A percentile compares a stretch with the other conserved stretches of the same genome.
phyloP scores from a whole-genome alignment of 805 yeast species.

The Starmerella bombicola region DNA sequence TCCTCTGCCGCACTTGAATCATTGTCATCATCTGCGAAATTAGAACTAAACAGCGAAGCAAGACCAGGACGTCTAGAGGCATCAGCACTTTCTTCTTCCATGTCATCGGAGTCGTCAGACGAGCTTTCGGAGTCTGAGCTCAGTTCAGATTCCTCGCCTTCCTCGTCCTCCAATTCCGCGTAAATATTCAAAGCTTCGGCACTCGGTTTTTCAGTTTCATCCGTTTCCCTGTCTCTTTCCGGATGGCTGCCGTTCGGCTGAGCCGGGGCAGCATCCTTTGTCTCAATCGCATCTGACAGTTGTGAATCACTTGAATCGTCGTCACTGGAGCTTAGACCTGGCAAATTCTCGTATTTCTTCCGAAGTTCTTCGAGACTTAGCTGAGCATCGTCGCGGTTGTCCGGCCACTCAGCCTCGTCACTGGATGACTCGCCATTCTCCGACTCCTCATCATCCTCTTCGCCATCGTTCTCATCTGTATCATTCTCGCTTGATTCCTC shows the following conservation, averaged over 20 bases:
- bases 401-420: slow-evolving; percentile 21
- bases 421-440: slow-evolving; percentile 25
- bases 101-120: slow-evolving; percentile 15
- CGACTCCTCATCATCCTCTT: slow-evolving; percentile 25
- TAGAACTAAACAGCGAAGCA: slow-evolving; percentile 12
- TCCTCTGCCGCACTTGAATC: slow-evolving; percentile 33
- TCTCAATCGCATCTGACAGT: slow-evolving; percentile 29
- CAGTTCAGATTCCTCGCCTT: slow-evolving; percentile 22
- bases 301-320: slow-evolving; percentile 18
- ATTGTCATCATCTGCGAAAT: slow-evolving; percentile 32
- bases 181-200: slow-evolving; percentile 12
- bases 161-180: slow-evolving; percentile 24
- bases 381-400: slow-evolving; percentile 35
- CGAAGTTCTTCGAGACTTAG: slow-evolving; percentile 45
- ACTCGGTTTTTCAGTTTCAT: slow-evolving; percentile 11
- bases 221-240: slow-evolving; percentile 8
- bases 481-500: slow-evolving; percentile 20
- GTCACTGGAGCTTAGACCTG: slow-evolving; percentile 8
- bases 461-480: slow-evolving; percentile 30
- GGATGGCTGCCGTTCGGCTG: slow-evolving; percentile 3
- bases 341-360: slow-evolving; percentile 41
- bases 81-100: slow-evolving; percentile 10
- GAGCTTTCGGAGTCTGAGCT: slow-evolving; percentile 18
- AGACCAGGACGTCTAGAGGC: slow-evolving; percentile 11
- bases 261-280: slow-evolving; percentile 17